Evolutionary conservation across 192 early-diverging fungal genomes (phyloP).

Genomic region (Kickxella alabastrina): DNA sequence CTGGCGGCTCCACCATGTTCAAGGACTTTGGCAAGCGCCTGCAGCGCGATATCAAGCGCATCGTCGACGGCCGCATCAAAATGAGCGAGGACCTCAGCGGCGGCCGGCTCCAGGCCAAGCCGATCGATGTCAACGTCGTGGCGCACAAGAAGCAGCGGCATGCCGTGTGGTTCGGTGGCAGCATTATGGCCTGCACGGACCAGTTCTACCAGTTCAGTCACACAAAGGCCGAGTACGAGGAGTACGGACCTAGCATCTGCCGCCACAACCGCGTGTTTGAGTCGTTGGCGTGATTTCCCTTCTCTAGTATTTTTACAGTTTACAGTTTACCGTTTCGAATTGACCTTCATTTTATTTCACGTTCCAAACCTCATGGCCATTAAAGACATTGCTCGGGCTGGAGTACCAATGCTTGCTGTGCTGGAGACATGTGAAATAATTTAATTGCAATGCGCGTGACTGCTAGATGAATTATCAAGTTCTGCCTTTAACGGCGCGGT

Average conservation of each 20-base stretch:
- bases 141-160: conserved; percentile 98
- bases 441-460: too few relatives aligned
- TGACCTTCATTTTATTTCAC: too few relatives aligned
- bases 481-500: too few relatives aligned
- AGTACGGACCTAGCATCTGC: conserved; percentile 91
- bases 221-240: conserved; percentile 97
- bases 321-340: too few relatives aligned
- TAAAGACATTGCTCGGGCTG: too few relatives aligned
- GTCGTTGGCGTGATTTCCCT: conserved; percentile 38
- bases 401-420: too few relatives aligned
- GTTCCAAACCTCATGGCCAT: too few relatives aligned
- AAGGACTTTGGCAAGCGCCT: conserved; percentile 94
- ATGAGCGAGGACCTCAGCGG: conserved; percentile 74
- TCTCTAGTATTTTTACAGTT: background rate
- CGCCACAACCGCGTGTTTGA: conserved; percentile 90
- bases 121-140: conserved; percentile 95
- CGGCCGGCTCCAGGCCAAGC: conserved; percentile 65
- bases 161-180: conserved; percentile 99
- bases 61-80: conserved; percentile 70
- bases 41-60: conserved; percentile 90
- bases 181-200: conserved; percentile 81
- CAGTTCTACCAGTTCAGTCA: conserved; percentile 93
- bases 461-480: too few relatives aligned
- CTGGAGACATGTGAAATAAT: too few relatives aligned
- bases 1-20: conserved; percentile 99